Base-by-base conservation (phyloP, 257 asterid species). In the Prunella vulgaris region DNA sequence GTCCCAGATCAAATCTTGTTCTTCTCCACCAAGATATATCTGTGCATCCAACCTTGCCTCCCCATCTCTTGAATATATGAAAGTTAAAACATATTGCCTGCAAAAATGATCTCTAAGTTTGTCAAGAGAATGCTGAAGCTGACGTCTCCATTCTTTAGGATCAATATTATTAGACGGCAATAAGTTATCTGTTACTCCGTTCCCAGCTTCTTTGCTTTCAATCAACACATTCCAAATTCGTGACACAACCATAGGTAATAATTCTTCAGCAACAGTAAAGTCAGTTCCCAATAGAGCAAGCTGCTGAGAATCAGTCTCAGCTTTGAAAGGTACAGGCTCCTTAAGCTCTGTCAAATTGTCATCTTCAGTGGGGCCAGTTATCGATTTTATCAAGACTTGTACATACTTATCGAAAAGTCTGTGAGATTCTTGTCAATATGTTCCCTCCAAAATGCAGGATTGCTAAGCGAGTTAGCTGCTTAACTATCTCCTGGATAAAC, bases 271-370 rank as follows among this genome's bases (percentile, higher is more conserved):
- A 75, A 94, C 85, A 44, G 99, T 94, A 72, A 89, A 94, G 53
- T 97, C 99, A 65, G 96, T 86, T 72, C 99, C 99, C 79, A 94
- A 79, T 60, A 94, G 79, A 5, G 96, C 95, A 56, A 94, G 96
- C 84, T 91, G 99, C 82, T 91, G 89, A 32, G 96, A 90, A 72
- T 94, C 97, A 6, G 99, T 90, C 75, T 94, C 97, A 22, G 95
- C 97, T 85, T 87, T 94, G 58, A 87, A 94, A 76, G 88, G 96
- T 51, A 91, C 77, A 10, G 87, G 83, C 74, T 93, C 98, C 78
- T 88, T 90, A 32, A 93, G 86, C 82, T 90, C 97, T 1, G 88
- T 75, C 60, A 91, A 87, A 76, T 82, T 83, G 70, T 89, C 99
- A 17, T 94, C 99, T 73, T 90, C 99, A 48, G 97, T 76, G 57